Conservation (phyloP, 2,329 filamentous ascomycete species). For the Aureobasidium sp. region DNA sequence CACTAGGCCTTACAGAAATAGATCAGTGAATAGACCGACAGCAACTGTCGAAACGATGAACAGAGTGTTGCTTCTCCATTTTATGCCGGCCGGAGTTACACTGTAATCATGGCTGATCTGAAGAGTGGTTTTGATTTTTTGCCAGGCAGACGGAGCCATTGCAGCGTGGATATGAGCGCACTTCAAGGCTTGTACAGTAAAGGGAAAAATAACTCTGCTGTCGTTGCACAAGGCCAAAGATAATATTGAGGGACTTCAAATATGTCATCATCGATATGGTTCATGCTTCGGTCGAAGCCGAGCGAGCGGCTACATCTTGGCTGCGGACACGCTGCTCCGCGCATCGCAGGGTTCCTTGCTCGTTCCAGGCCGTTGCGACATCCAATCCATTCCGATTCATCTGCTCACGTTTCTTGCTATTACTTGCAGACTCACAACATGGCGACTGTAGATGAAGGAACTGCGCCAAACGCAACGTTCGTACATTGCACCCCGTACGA, state of each 20-base stretch:
- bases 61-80: slow-evolving; percentile 51
- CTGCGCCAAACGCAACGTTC: slow-evolving; percentile 33
- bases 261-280: not conserved
- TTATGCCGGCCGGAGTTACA: slow-evolving; percentile 32
- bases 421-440: not conserved
- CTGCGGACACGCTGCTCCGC: not conserved
- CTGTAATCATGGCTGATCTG: slow-evolving; percentile 30
- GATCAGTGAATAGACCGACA: slow-evolving; percentile 50
- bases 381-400: not conserved
- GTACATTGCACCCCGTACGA: slow-evolving; percentile 38
- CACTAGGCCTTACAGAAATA: slow-evolving; percentile 39
- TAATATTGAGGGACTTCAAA: not conserved
- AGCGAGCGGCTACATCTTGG: not conserved
- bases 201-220: not conserved
- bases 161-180: not conserved
- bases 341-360: not conserved
- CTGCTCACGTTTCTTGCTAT: not conserved
- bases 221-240: not conserved
- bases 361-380: not conserved
- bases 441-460: slow-evolving; percentile 14
- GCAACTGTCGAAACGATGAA: slow-evolving; percentile 55
- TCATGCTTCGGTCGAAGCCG: not conserved
- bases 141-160: not conserved
- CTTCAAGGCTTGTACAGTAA: not conserved
- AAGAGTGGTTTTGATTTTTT: slow-evolving; percentile 28